Percentiles rank a stretch among this genome's conserved stretches.
Evolutionary conservation across 148 eudicot species (phyloP).

Genomic region (Diospyros lotus): DNA sequence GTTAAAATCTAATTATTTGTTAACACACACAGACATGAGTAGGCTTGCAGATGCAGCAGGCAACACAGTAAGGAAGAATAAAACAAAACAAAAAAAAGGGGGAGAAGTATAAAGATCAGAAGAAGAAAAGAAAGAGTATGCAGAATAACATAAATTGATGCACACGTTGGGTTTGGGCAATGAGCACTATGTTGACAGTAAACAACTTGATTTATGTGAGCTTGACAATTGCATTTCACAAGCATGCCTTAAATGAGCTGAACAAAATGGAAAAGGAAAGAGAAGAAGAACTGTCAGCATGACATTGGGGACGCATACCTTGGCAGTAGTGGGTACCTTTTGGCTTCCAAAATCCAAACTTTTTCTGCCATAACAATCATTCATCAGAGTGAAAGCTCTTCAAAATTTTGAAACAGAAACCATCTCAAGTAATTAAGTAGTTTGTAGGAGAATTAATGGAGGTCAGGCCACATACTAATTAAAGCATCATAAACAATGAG

Average conservation of each 20-base stretch:
- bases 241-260: background rate
- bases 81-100: background rate
- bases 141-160: background rate
- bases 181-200: background rate
- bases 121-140: background rate
- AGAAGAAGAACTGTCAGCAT: background rate
- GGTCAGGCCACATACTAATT: background rate
- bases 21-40: background rate
- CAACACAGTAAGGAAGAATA: too few relatives aligned
- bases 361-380: conserved; percentile 12
- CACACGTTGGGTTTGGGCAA: background rate
- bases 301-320: conserved; percentile 15
- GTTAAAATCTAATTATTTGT: background rate
- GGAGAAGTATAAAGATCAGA: background rate
- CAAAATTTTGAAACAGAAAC: conserved; percentile 2
- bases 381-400: background rate
- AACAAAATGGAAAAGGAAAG: background rate
- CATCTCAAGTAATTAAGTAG: background rate
- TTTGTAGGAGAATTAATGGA: background rate
- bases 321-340: conserved; percentile 17
- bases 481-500: background rate
- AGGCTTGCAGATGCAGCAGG: background rate
- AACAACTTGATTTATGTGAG: background rate
- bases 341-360: conserved; percentile 12
- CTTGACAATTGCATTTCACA: background rate